phyloP scores from a whole-genome alignment of 2,329 filamentous ascomycete species.

The Penicillium verrucosum region DNA sequence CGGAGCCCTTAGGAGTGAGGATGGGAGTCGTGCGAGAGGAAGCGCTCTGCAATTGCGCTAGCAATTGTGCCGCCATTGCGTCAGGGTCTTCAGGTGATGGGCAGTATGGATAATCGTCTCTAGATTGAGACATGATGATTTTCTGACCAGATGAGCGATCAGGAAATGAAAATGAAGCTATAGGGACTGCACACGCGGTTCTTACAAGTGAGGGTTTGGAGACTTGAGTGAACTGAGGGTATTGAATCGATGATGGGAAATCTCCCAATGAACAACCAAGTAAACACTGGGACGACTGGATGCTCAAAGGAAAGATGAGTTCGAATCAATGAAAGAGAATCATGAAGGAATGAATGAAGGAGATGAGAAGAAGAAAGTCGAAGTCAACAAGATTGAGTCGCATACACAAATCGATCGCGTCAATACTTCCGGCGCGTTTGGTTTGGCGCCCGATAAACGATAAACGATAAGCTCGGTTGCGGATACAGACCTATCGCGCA shows the following conservation, averaged over 20 bases:
- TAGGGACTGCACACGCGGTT: background rate
- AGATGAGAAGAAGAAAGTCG: background rate
- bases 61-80: slow-evolving; percentile 7
- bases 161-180: no score
- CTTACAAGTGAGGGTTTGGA: background rate
- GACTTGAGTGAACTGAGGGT: background rate
- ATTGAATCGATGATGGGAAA: background rate
- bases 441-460: background rate
- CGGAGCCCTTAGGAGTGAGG: no score
- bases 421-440: background rate
- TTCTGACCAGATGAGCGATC: background rate
- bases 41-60: slow-evolving; percentile 6
- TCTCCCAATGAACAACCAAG: background rate
- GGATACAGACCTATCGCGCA: background rate
- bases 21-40: background rate
- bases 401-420: background rate
- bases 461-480: background rate
- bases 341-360: background rate
- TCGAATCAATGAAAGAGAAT: background rate
- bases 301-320: background rate
- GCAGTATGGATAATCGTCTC: background rate
- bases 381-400: background rate
- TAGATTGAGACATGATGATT: slow-evolving; percentile 2
- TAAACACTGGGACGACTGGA: background rate
- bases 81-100: slow-evolving; percentile 5